Evolutionary conservation across 108 stramenopile species (phyloP), one percentile per base, ranked within the genome.

Genomic region (Nannochloropsis granulata): DNA sequence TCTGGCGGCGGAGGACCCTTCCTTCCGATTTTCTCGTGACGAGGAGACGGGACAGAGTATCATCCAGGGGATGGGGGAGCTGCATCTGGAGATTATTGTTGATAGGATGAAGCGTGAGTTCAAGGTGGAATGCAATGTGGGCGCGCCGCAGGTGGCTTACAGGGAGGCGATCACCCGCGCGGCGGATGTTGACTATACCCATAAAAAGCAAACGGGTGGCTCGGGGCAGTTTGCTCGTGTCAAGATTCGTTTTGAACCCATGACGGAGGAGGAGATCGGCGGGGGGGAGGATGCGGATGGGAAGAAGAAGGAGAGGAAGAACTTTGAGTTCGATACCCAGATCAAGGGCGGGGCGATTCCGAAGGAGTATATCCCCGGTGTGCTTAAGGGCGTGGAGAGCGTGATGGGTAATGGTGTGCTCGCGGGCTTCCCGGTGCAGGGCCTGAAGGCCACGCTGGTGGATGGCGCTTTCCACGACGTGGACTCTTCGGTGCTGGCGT

Each of bases 41-140:
- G 96, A 96, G 82, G 98, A 98, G 81, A 97, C 96, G 25, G 97
- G 96, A 19, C 98, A 99, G 90, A 97, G 96, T 43, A 90, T 98
- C 89, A 97, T 99, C 86, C 95, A 95, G 86, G 99, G 99, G 83
- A 98, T 99, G 99, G 99, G 99, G 79, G 98, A 98, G 92, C 94
- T 99, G 23, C 99, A 99, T 92, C 91, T 99, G 78, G 99, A 99
- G 88, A 98, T 99, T 91, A 96, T 98, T 89, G 97, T 98, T 16
- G 97, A 98, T 91, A 94, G 97, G 79, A 97, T 99, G 94, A 96
- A 94, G 93, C 94, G 99, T 84, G 97, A 98, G 87, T 98, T 95
- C 93, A 95, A 93, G 83, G 97, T 99, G 43, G 97, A 97, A 24
- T 43, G 44, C 81, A 90, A 89, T 78, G 88, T 90, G 8, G 90